Conservation (phyloP, 768 basidiomycete species). For the Tremella mesenterica region DNA sequence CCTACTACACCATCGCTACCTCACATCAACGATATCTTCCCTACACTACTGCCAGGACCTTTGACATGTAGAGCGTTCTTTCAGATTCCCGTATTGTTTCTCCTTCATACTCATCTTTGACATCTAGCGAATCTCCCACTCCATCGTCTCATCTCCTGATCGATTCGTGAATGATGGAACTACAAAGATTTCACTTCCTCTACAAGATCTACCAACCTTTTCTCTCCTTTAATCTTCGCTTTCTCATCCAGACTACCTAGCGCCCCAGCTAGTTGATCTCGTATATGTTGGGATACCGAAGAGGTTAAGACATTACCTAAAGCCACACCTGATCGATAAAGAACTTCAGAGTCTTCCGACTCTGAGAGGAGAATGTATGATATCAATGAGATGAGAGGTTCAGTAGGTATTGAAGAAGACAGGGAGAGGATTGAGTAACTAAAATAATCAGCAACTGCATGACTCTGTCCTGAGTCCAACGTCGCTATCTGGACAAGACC, state of each 20-base stretch:
- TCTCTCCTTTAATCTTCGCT: constrained; percentile 29
- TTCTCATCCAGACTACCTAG: constrained; percentile 7
- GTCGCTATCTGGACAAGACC: no score
- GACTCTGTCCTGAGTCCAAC: no score
- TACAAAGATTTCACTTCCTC: no score
- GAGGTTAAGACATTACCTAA: constrained; percentile 38
- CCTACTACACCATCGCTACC: background rate
- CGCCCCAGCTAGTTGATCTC: background rate
- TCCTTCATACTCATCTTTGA: background rate
- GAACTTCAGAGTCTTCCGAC: constrained; percentile 32
- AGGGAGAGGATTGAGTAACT: constrained; percentile 41
- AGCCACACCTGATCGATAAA: constrained; percentile 38
- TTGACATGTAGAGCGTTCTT: background rate
- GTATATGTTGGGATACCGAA: background rate
- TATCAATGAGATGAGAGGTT: constrained; percentile 25
- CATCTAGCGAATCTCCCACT: constrained; percentile 13
- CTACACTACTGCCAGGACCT: background rate
- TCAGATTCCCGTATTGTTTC: background rate
- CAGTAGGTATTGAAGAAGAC: constrained; percentile 13
- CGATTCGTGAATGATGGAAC: no score
- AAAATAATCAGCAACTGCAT: constrained; percentile 6
- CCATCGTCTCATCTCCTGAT: no score
- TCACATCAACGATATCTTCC: constrained; percentile 4
- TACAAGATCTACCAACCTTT: constrained; percentile 33
- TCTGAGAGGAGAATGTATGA: constrained; percentile 38